Conservation (phyloP, 306 rosid genomes). For the Cicer pinnatifidum region DNA sequence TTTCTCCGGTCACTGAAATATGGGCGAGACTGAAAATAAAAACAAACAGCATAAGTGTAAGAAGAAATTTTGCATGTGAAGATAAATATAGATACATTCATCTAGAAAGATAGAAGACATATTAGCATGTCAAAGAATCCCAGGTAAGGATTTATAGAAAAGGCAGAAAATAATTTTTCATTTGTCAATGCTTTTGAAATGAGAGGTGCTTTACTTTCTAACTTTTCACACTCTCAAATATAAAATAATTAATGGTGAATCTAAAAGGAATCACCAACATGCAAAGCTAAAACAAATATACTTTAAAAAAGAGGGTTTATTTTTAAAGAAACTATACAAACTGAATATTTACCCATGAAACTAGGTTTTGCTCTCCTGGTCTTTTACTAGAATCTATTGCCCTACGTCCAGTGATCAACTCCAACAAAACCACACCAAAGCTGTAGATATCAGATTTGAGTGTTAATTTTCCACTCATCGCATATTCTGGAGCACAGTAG, state of each 20-base stretch:
- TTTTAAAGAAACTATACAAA: constrained; percentile 5
- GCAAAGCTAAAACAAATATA: constrained; percentile 38
- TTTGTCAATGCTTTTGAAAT: not conserved
- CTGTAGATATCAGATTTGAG: constrained; percentile 96
- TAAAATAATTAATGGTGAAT: constrained; percentile 21
- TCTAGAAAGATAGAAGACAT: constrained; percentile 21
- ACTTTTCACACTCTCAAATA: not conserved
- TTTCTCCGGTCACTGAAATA: constrained; percentile 54
- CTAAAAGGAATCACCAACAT: constrained; percentile 16
- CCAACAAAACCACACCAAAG: constrained; percentile 96
- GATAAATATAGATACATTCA: not conserved
- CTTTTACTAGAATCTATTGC: constrained; percentile 67
- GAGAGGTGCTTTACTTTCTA: constrained; percentile 10
- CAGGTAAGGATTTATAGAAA: constrained; percentile 22
- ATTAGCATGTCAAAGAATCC: constrained; percentile 15
- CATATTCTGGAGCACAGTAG: constrained; percentile 97
- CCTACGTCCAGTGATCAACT: constrained; percentile 87
- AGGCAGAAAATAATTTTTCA: constrained; percentile 15
- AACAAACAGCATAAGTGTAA: not conserved
- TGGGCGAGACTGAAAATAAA: constrained; percentile 59
- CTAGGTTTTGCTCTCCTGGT: constrained; percentile 87
- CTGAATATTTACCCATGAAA: constrained; percentile 72
- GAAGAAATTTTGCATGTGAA: constrained; percentile 14
- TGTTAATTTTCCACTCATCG: constrained; percentile 95
- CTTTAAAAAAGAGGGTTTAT: constrained; percentile 9